These are phyloP conservation scores for Paramecium pentaurelia DNA, from an alignment of 73 alveolate genomes.

Conservation along the genomic window DNA sequence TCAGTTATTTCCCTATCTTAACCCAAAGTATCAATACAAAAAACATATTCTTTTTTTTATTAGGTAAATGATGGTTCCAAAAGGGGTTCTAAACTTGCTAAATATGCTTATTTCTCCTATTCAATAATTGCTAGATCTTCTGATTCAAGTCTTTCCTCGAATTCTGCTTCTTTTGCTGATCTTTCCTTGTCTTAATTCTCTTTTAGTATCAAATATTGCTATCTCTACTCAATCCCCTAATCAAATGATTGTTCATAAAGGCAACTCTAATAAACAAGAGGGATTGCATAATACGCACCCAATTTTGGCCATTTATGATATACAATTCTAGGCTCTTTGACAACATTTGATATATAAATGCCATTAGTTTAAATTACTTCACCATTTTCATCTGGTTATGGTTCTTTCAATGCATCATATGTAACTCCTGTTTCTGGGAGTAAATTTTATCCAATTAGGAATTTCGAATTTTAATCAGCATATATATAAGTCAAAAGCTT, in stretches of 20 bases:
- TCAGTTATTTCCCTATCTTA: slow-evolving; percentile 81
- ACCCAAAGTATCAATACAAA: slow-evolving; percentile 91
- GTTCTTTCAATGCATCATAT: slow-evolving; percentile 74
- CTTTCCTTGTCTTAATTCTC: slow-evolving; percentile 84
- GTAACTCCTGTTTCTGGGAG: slow-evolving; percentile 80
- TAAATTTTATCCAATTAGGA: slow-evolving; percentile 68
- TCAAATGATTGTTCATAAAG: slow-evolving; percentile 80
- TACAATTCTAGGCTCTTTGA: slow-evolving; percentile 84
- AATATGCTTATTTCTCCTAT: slow-evolving; percentile 75
- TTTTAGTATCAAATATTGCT: slow-evolving; percentile 65
- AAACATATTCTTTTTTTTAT: slow-evolving; percentile 72
- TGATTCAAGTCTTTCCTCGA: slow-evolving; percentile 60
- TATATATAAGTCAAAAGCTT: slow-evolving; percentile 75
- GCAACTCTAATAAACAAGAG: slow-evolving; percentile 78
- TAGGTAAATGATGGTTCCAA: slow-evolving; percentile 72
- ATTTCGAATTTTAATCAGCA: slow-evolving; percentile 68
- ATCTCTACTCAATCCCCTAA: slow-evolving; percentile 75
- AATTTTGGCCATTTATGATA: slow-evolving; percentile 90
- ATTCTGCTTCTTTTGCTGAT: slow-evolving; percentile 69
- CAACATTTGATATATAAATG: slow-evolving; percentile 84
- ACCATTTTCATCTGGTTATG: slow-evolving; percentile 61
- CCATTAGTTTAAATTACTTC: slow-evolving; percentile 64
- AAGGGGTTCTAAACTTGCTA: slow-evolving; percentile 68
- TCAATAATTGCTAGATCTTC: slow-evolving; percentile 85
- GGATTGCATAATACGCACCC: slow-evolving; percentile 91